Evolutionary conservation across 2,329 filamentous ascomycete species (phyloP).

Genomic region (Aureobasidium pullulans): DNA sequence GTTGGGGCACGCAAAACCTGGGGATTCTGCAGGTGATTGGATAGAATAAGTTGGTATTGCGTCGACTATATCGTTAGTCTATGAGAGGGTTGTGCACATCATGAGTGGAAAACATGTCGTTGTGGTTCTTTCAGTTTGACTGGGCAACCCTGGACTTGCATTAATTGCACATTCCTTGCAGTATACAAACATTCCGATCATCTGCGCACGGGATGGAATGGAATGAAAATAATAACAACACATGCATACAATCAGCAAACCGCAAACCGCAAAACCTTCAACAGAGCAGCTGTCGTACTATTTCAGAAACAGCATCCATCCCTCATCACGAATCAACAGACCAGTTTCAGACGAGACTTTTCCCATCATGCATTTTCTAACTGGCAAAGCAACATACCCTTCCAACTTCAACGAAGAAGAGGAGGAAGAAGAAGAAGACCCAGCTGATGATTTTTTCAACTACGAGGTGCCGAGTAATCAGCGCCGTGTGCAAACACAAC

Average conservation of each 20-base stretch:
- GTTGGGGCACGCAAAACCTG: background rate
- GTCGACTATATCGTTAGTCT: too few species aligned
- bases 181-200: background rate
- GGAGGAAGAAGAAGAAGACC: background rate
- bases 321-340: too few species aligned
- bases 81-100: too few species aligned
- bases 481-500: background rate
- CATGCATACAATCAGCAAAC: background rate
- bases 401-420: background rate
- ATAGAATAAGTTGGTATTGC: background rate
- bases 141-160: background rate
- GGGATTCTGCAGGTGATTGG: background rate
- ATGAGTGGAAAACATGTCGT: too few species aligned
- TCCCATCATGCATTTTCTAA: background rate
- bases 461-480: background rate
- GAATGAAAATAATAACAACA: background rate
- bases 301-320: constrained; percentile 31
- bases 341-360: background rate
- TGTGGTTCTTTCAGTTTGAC: too few species aligned
- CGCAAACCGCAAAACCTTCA: background rate
- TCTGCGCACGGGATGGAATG: background rate
- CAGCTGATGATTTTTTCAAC: background rate
- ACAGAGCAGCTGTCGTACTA: background rate
- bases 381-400: too few species aligned
- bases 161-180: background rate